Evolutionary conservation across 1,139 yeast species (phyloP), one percentile per base, ranked within the genome.

Genomic region (Suhomyces bolitotheri): DNA sequence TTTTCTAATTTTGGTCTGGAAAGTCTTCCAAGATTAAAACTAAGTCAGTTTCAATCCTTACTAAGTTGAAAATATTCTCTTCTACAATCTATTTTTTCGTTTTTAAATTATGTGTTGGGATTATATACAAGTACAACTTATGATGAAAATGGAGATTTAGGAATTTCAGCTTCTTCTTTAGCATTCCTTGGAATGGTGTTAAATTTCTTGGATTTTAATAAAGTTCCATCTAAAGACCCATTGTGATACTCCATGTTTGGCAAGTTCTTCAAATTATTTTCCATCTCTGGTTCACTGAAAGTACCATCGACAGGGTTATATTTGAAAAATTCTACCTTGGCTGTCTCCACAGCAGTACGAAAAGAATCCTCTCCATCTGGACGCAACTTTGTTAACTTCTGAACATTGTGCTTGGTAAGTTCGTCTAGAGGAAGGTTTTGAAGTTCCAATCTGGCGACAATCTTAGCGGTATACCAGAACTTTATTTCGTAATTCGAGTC

Each of bases 401-500:
- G 58, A 29, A 81, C 77, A 49, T 85, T 84, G 42, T 67, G 64
- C 43, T 65, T 51, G 7, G 95, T 84, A 36, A 78, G 62, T 21
- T 65, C 67, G 52, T 86, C 90, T 21, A 83, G 45, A n/a, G 73
- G 75, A 39, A 78, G 61, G 1, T 76, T 78, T 55, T 82, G 90
- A 37, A 76, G 64, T 60, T 86, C 82, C 39, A 84, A 67, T 46
- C 95, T 74, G 17, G 96, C 96, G 6, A 85, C 94, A 2, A 79
- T 71, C 56, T 87, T 78, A 16, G 96, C 96, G 14, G 80, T 73
- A 53, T 79, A 68, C 79, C 95, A 85, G 47, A 80, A 76, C 50
- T 82, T 79, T 68, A 86, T 74, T 54, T 88, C 96, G 47, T 79
- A 75, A 20, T 76, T 76, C 0, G 74, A 64, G 49, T 86, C 96